A percentile compares a stretch with the other conserved stretches of the same genome.
Evolutionary conservation across 2,329 filamentous ascomycete genomes (phyloP).

Genomic region (Zelopaecilomyces penicillatus): DNA sequence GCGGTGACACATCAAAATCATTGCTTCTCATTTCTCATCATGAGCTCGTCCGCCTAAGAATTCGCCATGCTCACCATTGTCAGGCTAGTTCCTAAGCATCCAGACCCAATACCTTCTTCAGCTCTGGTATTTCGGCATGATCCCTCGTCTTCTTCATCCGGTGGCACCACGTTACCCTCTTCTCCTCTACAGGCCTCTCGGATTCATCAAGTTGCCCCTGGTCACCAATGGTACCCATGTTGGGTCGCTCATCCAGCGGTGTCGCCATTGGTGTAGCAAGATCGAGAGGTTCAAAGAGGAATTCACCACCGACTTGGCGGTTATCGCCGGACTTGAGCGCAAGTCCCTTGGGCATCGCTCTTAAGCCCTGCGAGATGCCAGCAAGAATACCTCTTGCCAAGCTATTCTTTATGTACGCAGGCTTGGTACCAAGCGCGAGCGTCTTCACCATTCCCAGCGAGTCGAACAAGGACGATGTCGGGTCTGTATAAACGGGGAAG

Average conservation of each 20-base stretch:
- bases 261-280: slow-evolving; percentile 37
- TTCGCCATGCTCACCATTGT: slow-evolving; percentile 41
- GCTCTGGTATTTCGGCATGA: slow-evolving; percentile 61
- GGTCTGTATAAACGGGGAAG: slow-evolving; percentile 73
- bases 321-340: slow-evolving; percentile 57
- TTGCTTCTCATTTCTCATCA: no score
- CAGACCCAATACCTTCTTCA: slow-evolving; percentile 55
- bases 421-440: slow-evolving; percentile 48
- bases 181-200: slow-evolving; percentile 36
- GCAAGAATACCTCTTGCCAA: slow-evolving; percentile 40
- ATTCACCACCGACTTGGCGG: slow-evolving; percentile 67
- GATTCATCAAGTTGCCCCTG: slow-evolving; percentile 11
- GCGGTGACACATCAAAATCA: no score
- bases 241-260: slow-evolving; percentile 27
- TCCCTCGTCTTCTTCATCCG: slow-evolving; percentile 73
- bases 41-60: no score
- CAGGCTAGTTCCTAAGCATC: slow-evolving; percentile 31
- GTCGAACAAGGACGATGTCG: slow-evolving; percentile 56
- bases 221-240: slow-evolving; percentile 14
- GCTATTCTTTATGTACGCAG: slow-evolving; percentile 55
- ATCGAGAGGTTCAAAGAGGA: slow-evolving; percentile 57
- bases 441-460: slow-evolving; percentile 62
- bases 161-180: slow-evolving; percentile 69
- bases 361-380: slow-evolving; percentile 52
- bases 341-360: slow-evolving; percentile 47